These are phyloP conservation scores for Lactifluus subvellereus DNA, from an alignment of 768 basidiomycete genomes.

Conservation along the genomic window DNA sequence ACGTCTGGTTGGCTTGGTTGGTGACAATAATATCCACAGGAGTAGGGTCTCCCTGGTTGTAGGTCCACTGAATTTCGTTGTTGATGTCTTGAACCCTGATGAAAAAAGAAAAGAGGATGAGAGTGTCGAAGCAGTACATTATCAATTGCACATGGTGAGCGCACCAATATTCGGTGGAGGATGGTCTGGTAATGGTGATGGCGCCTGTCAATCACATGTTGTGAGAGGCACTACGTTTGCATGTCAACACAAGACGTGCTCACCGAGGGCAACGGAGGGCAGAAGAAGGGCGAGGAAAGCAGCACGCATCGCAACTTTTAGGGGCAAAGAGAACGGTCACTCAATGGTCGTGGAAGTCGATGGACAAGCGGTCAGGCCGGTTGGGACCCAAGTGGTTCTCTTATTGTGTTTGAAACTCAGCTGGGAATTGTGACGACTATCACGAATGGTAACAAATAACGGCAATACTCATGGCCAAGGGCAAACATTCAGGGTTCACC, in stretches of 20 bases:
- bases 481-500: not conserved
- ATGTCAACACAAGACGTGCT: not conserved
- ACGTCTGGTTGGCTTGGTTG: constrained; percentile 30
- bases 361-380: not conserved
- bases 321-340: not conserved
- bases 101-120: not conserved
- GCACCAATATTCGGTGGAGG: constrained; percentile 31
- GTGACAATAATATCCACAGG: constrained; percentile 33
- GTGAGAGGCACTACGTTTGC: not conserved
- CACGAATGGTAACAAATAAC: not conserved
- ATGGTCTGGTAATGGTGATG: constrained; percentile 32
- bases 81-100: constrained; percentile 34
- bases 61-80: constrained; percentile 35
- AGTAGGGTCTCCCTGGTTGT: constrained; percentile 30
- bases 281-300: constrained; percentile 27
- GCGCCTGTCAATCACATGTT: constrained; percentile 24
- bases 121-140: not conserved
- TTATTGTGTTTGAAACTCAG: constrained; percentile 20
- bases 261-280: constrained; percentile 27
- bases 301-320: constrained; percentile 29
- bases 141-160: not conserved
- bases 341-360: constrained; percentile 4
- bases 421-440: not conserved
- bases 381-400: not conserved
- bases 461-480: constrained; percentile 13